A percentile compares a stretch with the other conserved stretches of the same genome.
Evolutionary conservation across 1,284 basidiomycete species (phyloP).

Genomic region (Paramarasmius palmivorus): DNA sequence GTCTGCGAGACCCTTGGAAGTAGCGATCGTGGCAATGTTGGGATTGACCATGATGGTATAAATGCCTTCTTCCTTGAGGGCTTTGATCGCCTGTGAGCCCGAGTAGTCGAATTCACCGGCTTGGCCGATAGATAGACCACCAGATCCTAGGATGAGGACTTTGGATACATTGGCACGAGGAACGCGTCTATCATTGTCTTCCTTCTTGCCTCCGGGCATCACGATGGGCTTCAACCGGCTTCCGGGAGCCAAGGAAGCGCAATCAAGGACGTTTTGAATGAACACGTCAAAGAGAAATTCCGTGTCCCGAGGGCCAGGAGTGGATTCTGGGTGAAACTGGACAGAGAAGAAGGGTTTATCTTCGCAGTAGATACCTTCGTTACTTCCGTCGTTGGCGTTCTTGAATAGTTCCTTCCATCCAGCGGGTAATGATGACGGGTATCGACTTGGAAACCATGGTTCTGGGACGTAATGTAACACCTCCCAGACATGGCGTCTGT

Average conservation of each 20-base stretch:
- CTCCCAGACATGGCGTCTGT: constrained; percentile 92
- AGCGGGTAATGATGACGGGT: constrained; percentile 64
- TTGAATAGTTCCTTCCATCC: constrained; percentile 95
- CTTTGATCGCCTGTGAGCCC: constrained; percentile 98
- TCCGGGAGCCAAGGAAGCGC: constrained; percentile 57
- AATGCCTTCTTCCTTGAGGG: constrained; percentile 97
- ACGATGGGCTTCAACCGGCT: constrained; percentile 66
- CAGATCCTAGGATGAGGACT: constrained; percentile 97
- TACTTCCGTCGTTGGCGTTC: constrained; percentile 97
- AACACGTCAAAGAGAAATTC: constrained; percentile 99
- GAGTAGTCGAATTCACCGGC: constrained; percentile 99
- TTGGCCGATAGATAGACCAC: constrained; percentile 96
- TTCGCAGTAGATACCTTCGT: constrained; percentile 96
- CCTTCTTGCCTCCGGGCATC: constrained; percentile 87
- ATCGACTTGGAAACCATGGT: constrained; percentile 98
- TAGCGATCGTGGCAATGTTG: constrained; percentile 99
- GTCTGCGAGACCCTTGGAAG: constrained; percentile 95
- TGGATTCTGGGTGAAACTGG: constrained; percentile 99
- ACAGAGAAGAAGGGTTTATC: constrained; percentile 96
- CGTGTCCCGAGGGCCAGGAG: constrained; percentile 97
- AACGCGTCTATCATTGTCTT: constrained; percentile 77
- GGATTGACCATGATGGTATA: constrained; percentile 99
- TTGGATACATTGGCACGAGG: constrained; percentile 87
- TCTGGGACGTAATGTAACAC: constrained; percentile 99
- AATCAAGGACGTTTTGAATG: constrained; percentile 84